Conservation (phyloP, 2,329 filamentous ascomycete genomes). For the Fusarium verticillioides region DNA sequence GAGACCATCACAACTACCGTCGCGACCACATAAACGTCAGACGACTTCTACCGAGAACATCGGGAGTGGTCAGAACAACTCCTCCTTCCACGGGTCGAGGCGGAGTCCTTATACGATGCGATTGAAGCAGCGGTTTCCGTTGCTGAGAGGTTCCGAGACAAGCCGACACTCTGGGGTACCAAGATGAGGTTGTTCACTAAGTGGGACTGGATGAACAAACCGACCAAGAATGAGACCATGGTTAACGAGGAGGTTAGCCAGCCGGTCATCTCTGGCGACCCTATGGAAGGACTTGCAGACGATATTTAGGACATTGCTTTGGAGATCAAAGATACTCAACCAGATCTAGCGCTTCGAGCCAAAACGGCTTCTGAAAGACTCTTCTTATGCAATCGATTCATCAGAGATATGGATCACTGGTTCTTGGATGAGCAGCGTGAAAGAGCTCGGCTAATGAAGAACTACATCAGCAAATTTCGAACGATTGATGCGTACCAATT, state of each 20-base stretch:
- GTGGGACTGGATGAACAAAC: background rate
- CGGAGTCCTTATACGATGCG: rapidly evolving
- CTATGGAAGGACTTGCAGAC: background rate
- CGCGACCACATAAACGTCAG: rapidly evolving
- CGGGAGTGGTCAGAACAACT: background rate
- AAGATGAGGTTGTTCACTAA: background rate
- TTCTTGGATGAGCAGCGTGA: background rate
- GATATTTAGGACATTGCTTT: background rate
- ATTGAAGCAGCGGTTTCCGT: background rate
- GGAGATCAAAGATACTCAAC: background rate
- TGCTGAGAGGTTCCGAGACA: background rate
- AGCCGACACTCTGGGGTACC: rapidly evolving
- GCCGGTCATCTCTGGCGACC: background rate
- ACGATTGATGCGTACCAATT: background rate
- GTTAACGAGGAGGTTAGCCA: background rate
- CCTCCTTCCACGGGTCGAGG: background rate
- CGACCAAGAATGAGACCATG: background rate
- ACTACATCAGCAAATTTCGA: background rate
- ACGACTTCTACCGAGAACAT: background rate
- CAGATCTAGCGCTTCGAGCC: background rate
- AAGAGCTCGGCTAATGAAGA: background rate
- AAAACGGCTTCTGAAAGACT: background rate
- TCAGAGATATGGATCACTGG: background rate
- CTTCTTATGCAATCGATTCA: background rate
- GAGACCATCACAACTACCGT: background rate